Evolutionary conservation across 2,329 filamentous ascomycete species (phyloP), one percentile per base, ranked within the genome.

Genomic region (Ophiosphaerella herpotricha): DNA sequence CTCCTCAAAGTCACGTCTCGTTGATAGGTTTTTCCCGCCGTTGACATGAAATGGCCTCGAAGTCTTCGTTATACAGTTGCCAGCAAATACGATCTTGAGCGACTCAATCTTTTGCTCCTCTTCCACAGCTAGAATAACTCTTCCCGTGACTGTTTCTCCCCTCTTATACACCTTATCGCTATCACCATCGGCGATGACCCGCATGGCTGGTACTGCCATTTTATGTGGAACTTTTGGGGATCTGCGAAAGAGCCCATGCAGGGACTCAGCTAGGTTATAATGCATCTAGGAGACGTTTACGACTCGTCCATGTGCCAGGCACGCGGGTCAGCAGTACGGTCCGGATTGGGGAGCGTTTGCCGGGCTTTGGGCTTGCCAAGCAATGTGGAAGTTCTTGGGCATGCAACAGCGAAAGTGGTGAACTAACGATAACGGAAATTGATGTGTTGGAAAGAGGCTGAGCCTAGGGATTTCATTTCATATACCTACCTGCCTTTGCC

Each of bases 121-220:
- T 53, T 66, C 63, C 8, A 64, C 43, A 26, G 61, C 52, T 18
- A 71, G 53, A n/a, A 60, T 52, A 24, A 71, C 58, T 54, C 61
- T 69, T 43, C 71, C 71, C 37, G 61, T 70, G 38, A 73, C 66
- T 39, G 60, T 63, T 14, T 73, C 68, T 33, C 69, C 70, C 46
- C 57, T 60, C 45, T 60, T 57, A 44, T 71, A 72, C 9, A 65
- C 42, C 33, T 57, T 61, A 38, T 59, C 59, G 38, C 50, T 57
- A 46, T 71, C 66, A 39, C 66, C 70, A 52, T 71, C 66, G 14
- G 72, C 54, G 33, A 68, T 48, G 39, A 73, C 48, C 38, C 68
- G 63, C 32, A 72, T 50, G 31, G 52, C 55, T 43, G 65, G 59
- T 50, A 26, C 46, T 26, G 62, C 46, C 68, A 72, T 72, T 24